Percentiles rank a stretch among this genome's conserved stretches.
phyloP scores from a whole-genome alignment of 163 green algal species.

The Chlamydomonas reinhardtii region DNA sequence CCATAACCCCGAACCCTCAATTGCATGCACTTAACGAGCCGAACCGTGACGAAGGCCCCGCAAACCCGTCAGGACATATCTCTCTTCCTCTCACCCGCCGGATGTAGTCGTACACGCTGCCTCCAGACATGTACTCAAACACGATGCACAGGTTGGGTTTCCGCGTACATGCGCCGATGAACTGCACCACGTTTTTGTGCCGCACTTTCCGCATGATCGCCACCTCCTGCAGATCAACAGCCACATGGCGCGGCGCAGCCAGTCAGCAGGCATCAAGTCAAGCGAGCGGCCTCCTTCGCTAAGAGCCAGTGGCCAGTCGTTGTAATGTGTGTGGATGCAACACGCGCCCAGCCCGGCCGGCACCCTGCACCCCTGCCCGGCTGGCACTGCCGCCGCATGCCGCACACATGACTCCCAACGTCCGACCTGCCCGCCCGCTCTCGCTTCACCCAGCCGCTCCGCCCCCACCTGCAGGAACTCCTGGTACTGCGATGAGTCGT shows the following conservation, averaged over 20 bases:
- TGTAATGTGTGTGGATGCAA: no score
- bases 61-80: no score
- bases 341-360: no score
- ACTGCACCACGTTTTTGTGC: slow-evolving; percentile 99
- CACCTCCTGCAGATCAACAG: slow-evolving; percentile 87
- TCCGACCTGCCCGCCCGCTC: no score
- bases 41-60: no score
- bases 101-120: slow-evolving; percentile 96
- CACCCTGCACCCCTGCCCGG: neutral
- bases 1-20: no score
- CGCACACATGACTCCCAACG: neutral
- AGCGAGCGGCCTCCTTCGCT: no score
- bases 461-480: slow-evolving; percentile 95
- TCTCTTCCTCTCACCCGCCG: slow-evolving; percentile 76
- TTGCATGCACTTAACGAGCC: no score
- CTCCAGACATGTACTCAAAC: slow-evolving; percentile 98
- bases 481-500: slow-evolving; percentile 88
- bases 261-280: neutral
- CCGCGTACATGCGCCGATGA: slow-evolving; percentile 98
- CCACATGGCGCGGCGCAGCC: no score
- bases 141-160: slow-evolving; percentile 99
- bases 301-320: no score
- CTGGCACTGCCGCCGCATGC: neutral
- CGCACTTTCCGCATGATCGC: slow-evolving; percentile 96
- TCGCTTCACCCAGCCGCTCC: no score